Base-by-base conservation (phyloP, 805 yeast genomes). In the Myxozyma vanderwaltii region DNA sequence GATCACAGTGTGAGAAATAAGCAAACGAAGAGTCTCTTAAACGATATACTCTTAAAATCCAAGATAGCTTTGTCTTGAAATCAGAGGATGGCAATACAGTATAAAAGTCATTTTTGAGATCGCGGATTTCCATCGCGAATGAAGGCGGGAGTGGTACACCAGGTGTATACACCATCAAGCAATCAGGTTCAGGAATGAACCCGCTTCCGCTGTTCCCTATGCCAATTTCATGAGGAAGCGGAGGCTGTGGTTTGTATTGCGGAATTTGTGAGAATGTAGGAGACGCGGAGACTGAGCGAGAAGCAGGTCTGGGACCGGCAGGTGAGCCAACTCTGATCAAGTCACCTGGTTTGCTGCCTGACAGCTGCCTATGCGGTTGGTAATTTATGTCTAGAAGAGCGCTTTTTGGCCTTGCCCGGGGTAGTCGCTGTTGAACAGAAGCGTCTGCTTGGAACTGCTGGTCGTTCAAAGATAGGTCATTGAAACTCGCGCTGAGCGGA, bases 151-250 rank as follows among this genome's bases (percentile, higher is more conserved):
- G 44, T 10, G 38, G 15, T 4, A 31, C 31, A 21, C 39, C 41
- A 10, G 43, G 24, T 3, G 38, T 33, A 6, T 26, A 35, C 2
- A 48, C 27, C 24, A 12, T 23, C 44, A 40, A 52, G 23, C 48
- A 51, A 4, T 58, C 60, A 6, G 21, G 21, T 35, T 59, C 63
- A 13, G 59, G 59, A 17, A 41, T 31, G 39, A 59, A 54, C 17
- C 21, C 54, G 13, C 10, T 6, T 7, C 33, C 33, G 10, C 10
- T 10, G 33, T 29, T 10, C 6, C 10, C 6, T 29, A 29, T 10
- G 6, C 33, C 33, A 29, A 19, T 12, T 43, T 26, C 47, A 24
- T 19, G 5, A 15, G 24, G 23, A 12, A 15, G 41, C 41, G 41
- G 41, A 6, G 10, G 33, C 6, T 38, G 5, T 13, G 41, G n/a